These are phyloP conservation scores for Usnea hakonensis DNA, from an alignment of 495 filamentous ascomycete genomes.

Conservation along the genomic window DNA sequence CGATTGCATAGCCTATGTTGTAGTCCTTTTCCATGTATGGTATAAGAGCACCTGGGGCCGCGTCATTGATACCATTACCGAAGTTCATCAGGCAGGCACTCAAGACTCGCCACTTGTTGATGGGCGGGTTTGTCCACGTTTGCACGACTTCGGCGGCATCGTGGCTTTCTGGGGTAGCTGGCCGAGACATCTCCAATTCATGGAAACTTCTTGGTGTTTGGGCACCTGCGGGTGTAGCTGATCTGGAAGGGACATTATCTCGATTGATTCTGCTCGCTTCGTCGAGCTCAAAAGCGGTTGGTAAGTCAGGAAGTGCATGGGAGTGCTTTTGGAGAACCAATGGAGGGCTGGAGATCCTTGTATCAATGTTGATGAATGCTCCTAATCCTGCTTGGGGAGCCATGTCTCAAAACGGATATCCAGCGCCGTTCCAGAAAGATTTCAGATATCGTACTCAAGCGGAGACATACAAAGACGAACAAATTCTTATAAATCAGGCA, in stretches of 20 bases:
- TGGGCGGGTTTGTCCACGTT: conserved; percentile 45
- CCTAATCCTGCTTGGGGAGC: conserved; percentile 25
- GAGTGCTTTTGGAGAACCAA: conserved; percentile 30
- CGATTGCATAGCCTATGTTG: conserved; percentile 60
- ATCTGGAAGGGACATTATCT: conserved; percentile 23
- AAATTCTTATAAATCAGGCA: not conserved
- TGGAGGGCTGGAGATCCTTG: conserved; percentile 28
- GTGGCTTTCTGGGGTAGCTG: conserved; percentile 34
- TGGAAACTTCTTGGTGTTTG: conserved; percentile 37
- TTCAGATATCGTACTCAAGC: too few relatives aligned
- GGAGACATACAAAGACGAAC: not conserved
- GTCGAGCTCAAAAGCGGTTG: conserved; percentile 31
- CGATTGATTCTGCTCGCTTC: conserved; percentile 28
- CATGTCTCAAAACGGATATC: conserved; percentile 23
- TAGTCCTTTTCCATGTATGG: conserved; percentile 70
- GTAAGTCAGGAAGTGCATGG: conserved; percentile 24
- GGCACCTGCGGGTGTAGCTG: conserved; percentile 16
- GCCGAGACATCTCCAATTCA: conserved; percentile 49
- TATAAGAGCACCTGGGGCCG: conserved; percentile 63
- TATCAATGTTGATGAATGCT: conserved; percentile 33
- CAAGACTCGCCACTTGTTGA: conserved; percentile 38
- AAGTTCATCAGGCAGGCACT: conserved; percentile 41
- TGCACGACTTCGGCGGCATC: conserved; percentile 38
- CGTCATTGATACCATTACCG: conserved; percentile 52
- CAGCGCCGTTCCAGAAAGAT: not conserved